Conservation (phyloP, 306 rosid species). For the Pterocarpus macrocarpus region DNA sequence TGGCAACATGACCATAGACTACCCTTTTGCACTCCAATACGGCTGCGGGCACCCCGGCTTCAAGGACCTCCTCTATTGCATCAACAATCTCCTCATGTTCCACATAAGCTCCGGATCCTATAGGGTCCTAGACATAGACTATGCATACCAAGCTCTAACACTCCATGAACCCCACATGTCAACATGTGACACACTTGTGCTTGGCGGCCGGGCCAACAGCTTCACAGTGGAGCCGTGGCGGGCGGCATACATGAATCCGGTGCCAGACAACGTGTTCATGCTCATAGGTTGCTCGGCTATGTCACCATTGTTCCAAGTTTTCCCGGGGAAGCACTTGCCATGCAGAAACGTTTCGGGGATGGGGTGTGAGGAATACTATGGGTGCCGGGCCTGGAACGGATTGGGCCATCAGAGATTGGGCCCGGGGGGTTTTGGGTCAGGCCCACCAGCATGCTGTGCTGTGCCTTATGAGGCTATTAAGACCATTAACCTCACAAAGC, state of each 20-base stretch:
- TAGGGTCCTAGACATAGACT: slow-evolving; percentile 86
- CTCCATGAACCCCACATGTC: slow-evolving; percentile 97
- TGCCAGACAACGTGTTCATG: slow-evolving; percentile 86
- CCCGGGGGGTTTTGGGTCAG: slow-evolving; percentile 61
- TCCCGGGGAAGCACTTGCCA: slow-evolving; percentile 86
- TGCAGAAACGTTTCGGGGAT: slow-evolving; percentile 90
- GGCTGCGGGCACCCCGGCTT: slow-evolving; percentile 98
- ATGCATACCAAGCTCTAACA: slow-evolving; percentile 82
- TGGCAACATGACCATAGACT: slow-evolving; percentile 91
- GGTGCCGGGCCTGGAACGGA: slow-evolving; percentile 85
- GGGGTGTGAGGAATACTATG: slow-evolving; percentile 91
- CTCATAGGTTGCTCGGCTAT: slow-evolving; percentile 87
- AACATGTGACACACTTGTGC: slow-evolving; percentile 73
- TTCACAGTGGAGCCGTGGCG: slow-evolving; percentile 85
- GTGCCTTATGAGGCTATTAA: slow-evolving; percentile 75
- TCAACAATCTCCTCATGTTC: slow-evolving; percentile 88
- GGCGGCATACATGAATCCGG: slow-evolving; percentile 72
- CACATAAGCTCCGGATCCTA: slow-evolving; percentile 92
- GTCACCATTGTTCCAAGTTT: slow-evolving; percentile 91
- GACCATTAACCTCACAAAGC: slow-evolving; percentile 76
- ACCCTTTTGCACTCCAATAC: slow-evolving; percentile 78
- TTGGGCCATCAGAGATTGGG: slow-evolving; percentile 68
- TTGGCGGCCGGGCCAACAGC: slow-evolving; percentile 79
- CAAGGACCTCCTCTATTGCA: slow-evolving; percentile 86
- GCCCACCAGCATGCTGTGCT: slow-evolving; percentile 89